Evolutionary conservation across 805 yeast genomes (phyloP).

Genomic region (Dipodascopsis uninucleata): DNA sequence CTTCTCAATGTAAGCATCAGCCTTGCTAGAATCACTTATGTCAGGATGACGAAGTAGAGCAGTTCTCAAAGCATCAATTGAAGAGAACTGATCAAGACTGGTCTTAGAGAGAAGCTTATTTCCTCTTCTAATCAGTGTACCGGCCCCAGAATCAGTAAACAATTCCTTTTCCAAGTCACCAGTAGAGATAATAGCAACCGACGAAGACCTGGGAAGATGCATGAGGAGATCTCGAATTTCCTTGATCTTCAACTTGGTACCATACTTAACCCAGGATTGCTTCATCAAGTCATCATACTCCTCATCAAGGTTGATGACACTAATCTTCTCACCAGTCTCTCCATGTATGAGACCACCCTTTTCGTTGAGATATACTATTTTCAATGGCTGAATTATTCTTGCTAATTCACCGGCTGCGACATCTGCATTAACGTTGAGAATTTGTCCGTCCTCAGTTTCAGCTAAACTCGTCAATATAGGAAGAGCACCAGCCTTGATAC

Average conservation of each 20-base stretch:
- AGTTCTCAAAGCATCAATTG: constrained; percentile 61
- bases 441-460: constrained; percentile 94
- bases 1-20: constrained; percentile 73
- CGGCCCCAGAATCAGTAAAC: constrained; percentile 98
- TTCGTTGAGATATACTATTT: constrained; percentile 93
- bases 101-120: constrained; percentile 70
- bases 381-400: constrained; percentile 92
- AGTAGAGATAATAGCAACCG: constrained; percentile 95
- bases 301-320: constrained; percentile 90
- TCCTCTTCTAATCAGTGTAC: constrained; percentile 96
- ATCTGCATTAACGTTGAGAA: constrained; percentile 95
- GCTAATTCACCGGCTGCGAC: constrained; percentile 99
- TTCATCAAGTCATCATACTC: constrained; percentile 88
- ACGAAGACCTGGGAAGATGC: constrained; percentile 92
- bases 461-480: constrained; percentile 96
- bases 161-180: constrained; percentile 93
- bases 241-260: constrained; percentile 93
- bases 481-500: constrained; percentile 92
- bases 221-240: constrained; percentile 93
- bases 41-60: constrained; percentile 76
- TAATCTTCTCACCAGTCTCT: constrained; percentile 81
- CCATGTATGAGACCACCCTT: constrained; percentile 97
- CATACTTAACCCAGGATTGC: constrained; percentile 97
- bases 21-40: constrained; percentile 66
- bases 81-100: constrained; percentile 59